phyloP scores from a whole-genome alignment of 2,329 filamentous ascomycete species.

The Aurifilum marmelostoma region DNA sequence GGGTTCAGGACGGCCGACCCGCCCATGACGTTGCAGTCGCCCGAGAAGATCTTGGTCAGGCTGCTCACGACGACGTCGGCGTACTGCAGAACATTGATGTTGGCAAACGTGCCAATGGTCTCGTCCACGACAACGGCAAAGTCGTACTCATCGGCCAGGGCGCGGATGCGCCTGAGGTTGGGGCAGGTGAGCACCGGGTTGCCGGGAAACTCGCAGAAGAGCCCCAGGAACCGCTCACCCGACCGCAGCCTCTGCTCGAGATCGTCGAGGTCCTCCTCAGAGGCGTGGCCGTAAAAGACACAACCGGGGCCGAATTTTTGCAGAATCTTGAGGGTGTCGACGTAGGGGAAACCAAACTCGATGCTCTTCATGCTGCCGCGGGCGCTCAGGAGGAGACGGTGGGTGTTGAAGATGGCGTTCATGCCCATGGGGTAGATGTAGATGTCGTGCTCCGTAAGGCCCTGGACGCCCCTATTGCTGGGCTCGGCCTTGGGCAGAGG shows the following conservation, averaged over 20 bases:
- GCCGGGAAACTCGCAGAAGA: slow-evolving; percentile 95
- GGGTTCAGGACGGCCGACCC: slow-evolving; percentile 71
- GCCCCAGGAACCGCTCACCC: slow-evolving; percentile 77
- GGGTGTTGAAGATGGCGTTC: slow-evolving; percentile 91
- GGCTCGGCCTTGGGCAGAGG: slow-evolving; percentile 52
- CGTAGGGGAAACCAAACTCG: slow-evolving; percentile 96
- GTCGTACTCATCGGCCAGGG: slow-evolving; percentile 78
- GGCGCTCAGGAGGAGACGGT: slow-evolving; percentile 70
- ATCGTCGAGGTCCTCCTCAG: slow-evolving; percentile 77
- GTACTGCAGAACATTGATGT: slow-evolving; percentile 87
- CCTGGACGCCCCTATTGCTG: slow-evolving; percentile 60
- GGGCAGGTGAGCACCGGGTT: slow-evolving; percentile 89
- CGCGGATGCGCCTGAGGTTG: slow-evolving; percentile 79
- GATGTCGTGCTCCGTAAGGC: slow-evolving; percentile 82
- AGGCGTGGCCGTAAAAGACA: slow-evolving; percentile 83
- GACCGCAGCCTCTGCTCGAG: slow-evolving; percentile 70
- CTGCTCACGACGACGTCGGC: slow-evolving; percentile 93
- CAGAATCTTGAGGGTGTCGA: slow-evolving; percentile 93
- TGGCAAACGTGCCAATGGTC: slow-evolving; percentile 94
- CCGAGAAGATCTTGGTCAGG: slow-evolving; percentile 95
- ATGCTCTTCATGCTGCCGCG: slow-evolving; percentile 74
- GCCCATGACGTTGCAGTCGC: slow-evolving; percentile 98
- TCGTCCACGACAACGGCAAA: slow-evolving; percentile 94
- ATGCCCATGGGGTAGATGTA: slow-evolving; percentile 89
- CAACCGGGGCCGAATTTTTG: slow-evolving; percentile 93